phyloP scores from a whole-genome alignment of 108 stramenopile species.

The Cyclostephanos invisitatus region DNA sequence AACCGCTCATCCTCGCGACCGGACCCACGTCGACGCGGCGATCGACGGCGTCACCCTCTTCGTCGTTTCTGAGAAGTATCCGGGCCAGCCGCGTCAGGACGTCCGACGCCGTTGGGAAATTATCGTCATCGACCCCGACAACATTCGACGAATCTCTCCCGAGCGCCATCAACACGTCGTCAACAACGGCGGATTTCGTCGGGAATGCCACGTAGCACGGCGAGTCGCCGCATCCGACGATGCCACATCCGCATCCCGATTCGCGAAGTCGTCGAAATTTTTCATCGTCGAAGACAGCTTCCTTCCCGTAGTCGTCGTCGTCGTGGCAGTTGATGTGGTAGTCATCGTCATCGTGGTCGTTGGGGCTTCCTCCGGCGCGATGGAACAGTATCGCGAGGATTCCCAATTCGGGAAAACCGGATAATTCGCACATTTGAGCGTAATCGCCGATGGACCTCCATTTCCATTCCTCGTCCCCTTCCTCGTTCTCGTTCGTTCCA shows the following conservation, averaged over 20 bases:
- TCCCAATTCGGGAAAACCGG: constrained; percentile 63
- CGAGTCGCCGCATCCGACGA: constrained; percentile 41
- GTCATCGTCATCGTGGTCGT: constrained; percentile 5
- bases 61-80: constrained; percentile 17
- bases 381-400: constrained; percentile 44
- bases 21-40: neutral
- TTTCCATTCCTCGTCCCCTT: constrained; percentile 4
- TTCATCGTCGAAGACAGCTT: neutral
- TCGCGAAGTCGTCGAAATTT: neutral
- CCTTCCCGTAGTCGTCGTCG: neutral
- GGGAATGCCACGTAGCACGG: constrained; percentile 47
- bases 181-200: neutral
- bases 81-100: constrained; percentile 35
- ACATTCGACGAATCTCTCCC: neutral
- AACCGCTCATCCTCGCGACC: constrained; percentile 15
- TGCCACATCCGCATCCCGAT: constrained; percentile 48
- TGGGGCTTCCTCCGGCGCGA: constrained; percentile 14
- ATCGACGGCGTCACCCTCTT: neutral
- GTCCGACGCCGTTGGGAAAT: constrained; percentile 24
- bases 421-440: constrained; percentile 65
- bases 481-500: neutral
- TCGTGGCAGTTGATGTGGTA: neutral
- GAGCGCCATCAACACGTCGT: constrained; percentile 26
- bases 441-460: constrained; percentile 56
- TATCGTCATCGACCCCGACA: neutral